phyloP scores from a whole-genome alignment of 192 early-diverging fungal species.

The Coemansia sp. region DNA sequence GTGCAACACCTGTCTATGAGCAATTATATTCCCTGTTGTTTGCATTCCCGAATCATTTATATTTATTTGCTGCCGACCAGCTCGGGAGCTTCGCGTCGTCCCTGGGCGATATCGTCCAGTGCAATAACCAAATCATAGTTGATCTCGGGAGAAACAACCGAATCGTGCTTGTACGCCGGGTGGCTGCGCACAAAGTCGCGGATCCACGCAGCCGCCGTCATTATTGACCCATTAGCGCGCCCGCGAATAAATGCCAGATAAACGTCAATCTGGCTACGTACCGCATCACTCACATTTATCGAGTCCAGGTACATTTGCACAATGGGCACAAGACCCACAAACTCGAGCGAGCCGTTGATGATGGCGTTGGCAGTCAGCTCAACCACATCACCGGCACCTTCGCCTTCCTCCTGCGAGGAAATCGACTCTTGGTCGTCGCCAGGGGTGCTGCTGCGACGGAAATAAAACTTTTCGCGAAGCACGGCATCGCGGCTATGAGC shows the following conservation, averaged over 20 bases:
- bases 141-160: conserved; percentile 78
- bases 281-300: conserved; percentile 62
- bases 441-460: conserved; percentile 79
- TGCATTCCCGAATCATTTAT: too few relatives aligned
- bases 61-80: conserved; percentile 28
- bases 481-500: conserved; percentile 85
- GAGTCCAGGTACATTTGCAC: conserved; percentile 83
- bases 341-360: conserved; percentile 77
- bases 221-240: conserved; percentile 75
- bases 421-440: conserved; percentile 2
- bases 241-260: conserved; percentile 79
- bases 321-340: conserved; percentile 80
- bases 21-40: too few relatives aligned
- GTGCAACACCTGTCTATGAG: too few relatives aligned
- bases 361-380: conserved; percentile 89
- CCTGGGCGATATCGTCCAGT: conserved; percentile 39
- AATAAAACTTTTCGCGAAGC: conserved; percentile 79
- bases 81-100: conserved; percentile 36
- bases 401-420: background rate
- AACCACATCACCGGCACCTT: conserved; percentile 50
- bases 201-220: conserved; percentile 89
- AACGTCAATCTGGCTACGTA: conserved; percentile 62
- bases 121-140: conserved; percentile 75
- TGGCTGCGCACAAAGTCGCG: conserved; percentile 84
- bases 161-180: conserved; percentile 85